Percentiles rank a stretch among this genome's conserved stretches.
These are phyloP conservation scores for Chytridium lagenaria DNA, from an alignment of 371 early-diverging fungal genomes.

Conservation along the genomic window DNA sequence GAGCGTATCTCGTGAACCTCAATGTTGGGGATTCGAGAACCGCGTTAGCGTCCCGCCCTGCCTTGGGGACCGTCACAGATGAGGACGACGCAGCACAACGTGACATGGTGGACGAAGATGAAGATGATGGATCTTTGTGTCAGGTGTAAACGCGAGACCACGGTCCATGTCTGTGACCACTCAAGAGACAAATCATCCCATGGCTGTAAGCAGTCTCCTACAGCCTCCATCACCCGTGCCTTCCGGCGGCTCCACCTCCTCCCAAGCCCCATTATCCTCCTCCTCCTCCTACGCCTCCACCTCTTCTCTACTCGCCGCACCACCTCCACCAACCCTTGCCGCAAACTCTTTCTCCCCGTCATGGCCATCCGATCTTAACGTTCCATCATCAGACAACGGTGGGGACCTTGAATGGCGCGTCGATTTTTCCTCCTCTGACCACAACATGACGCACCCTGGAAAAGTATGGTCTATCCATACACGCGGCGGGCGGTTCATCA, in stretches of 20 bases:
- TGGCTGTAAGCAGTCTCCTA: background rate
- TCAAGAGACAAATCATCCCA: background rate
- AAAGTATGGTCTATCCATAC: slow-evolving; percentile 49
- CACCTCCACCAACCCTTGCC: background rate
- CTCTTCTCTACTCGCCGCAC: background rate
- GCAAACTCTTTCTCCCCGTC: background rate
- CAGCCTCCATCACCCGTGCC: background rate
- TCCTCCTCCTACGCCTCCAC: background rate
- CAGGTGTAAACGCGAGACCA: too few relatives aligned
- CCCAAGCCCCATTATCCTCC: background rate
- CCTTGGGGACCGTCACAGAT: background rate
- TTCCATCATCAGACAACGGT: background rate
- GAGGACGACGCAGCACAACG: background rate
- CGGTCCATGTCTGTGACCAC: background rate
- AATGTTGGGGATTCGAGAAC: slow-evolving; percentile 87
- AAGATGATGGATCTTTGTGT: too few relatives aligned
- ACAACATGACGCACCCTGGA: slow-evolving; percentile 60
- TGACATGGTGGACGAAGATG: too few relatives aligned
- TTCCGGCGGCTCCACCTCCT: background rate
- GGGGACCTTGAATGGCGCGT: slow-evolving; percentile 33
- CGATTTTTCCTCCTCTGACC: slow-evolving; percentile 51
- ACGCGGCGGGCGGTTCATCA: slow-evolving; percentile 53
- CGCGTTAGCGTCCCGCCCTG: slow-evolving; percentile 45
- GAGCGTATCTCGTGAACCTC: slow-evolving; percentile 76
- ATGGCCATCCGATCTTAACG: background rate